phyloP scores from a whole-genome alignment of 345 rosid genomes.

The Zanthoxylum bungeanum region DNA sequence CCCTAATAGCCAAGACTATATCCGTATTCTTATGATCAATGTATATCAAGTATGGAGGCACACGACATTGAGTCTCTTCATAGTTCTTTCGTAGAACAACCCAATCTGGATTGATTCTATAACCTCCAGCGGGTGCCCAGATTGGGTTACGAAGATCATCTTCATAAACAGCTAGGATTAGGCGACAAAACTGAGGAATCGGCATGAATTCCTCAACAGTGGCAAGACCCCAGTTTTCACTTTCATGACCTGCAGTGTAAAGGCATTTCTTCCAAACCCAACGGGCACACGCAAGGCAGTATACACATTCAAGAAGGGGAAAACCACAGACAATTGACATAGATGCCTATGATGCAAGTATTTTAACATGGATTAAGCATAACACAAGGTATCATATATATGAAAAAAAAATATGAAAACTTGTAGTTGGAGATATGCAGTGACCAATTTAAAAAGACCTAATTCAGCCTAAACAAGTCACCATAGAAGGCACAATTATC shows the following conservation, averaged over 20 bases:
- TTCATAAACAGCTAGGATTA: conserved; percentile 72
- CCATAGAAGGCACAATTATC: neutral
- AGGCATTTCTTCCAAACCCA: conserved; percentile 89
- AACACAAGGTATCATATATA: conserved; percentile 3
- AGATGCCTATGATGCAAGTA: conserved; percentile 42
- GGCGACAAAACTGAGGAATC: conserved; percentile 71
- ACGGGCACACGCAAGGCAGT: conserved; percentile 82
- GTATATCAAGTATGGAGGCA: conserved; percentile 82
- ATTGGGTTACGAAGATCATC: conserved; percentile 70
- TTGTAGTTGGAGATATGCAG: no score
- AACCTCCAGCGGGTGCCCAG: conserved; percentile 91
- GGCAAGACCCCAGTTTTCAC: conserved; percentile 86
- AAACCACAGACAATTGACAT: conserved; percentile 86
- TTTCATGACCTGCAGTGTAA: conserved; percentile 85
- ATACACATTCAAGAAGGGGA: conserved; percentile 83
- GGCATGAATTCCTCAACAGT: conserved; percentile 72
- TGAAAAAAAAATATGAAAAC: neutral
- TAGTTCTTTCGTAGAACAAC: conserved; percentile 57
- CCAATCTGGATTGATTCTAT: conserved; percentile 69
- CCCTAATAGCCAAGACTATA: conserved; percentile 67
- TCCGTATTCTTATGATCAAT: conserved; percentile 61
- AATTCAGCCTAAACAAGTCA: neutral
- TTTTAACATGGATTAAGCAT: conserved; percentile 15
- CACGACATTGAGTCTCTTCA: conserved; percentile 58
- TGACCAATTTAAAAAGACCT: neutral